Percentiles rank a stretch among this genome's conserved stretches.
phyloP scores from a whole-genome alignment of 371 early-diverging fungal genomes.

The Mortierella sp. region DNA sequence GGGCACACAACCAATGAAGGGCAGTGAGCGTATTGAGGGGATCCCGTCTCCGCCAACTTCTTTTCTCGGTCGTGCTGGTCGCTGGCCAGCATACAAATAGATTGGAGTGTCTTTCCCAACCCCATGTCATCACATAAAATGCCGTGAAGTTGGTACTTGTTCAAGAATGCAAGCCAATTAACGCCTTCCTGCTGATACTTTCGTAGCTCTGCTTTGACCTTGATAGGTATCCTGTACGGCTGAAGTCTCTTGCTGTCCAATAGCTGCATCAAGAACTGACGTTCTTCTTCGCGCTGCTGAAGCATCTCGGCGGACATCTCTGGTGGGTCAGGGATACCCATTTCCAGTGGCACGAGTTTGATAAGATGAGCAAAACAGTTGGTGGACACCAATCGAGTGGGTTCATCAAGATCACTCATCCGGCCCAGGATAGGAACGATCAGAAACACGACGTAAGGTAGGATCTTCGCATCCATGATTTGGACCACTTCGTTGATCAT shows the following conservation, averaged over 20 bases:
- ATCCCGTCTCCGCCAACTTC: constrained; percentile 68
- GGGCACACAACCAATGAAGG: constrained; percentile 98
- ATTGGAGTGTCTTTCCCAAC: constrained; percentile 97
- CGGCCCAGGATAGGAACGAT: constrained; percentile 96
- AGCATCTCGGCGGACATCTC: constrained; percentile 86
- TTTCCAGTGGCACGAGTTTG: constrained; percentile 92
- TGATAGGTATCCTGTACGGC: constrained; percentile 86
- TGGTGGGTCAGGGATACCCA: constrained; percentile 90
- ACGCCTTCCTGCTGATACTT: constrained; percentile 98
- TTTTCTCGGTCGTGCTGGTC: constrained; percentile 82
- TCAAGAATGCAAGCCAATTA: constrained; percentile 98
- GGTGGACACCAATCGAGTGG: constrained; percentile 88
- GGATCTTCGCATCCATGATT: constrained; percentile 75
- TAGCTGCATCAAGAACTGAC: constrained; percentile 92
- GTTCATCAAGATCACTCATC: constrained; percentile 96
- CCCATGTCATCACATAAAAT: constrained; percentile 99
- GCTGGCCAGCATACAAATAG: constrained; percentile 94
- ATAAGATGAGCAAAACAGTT: constrained; percentile 95
- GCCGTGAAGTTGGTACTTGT: constrained; percentile 95
- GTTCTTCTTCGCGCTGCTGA: constrained; percentile 84
- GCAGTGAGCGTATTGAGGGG: constrained; percentile 72
- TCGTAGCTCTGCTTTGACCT: constrained; percentile 92
- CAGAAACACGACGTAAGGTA: constrained; percentile 95
- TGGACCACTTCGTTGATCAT: constrained; percentile 74
- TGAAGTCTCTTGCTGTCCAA: constrained; percentile 90